These are phyloP conservation scores for Beta macrorhiza DNA, from an alignment of 179 eudicot genomes.

Conservation along the genomic window DNA sequence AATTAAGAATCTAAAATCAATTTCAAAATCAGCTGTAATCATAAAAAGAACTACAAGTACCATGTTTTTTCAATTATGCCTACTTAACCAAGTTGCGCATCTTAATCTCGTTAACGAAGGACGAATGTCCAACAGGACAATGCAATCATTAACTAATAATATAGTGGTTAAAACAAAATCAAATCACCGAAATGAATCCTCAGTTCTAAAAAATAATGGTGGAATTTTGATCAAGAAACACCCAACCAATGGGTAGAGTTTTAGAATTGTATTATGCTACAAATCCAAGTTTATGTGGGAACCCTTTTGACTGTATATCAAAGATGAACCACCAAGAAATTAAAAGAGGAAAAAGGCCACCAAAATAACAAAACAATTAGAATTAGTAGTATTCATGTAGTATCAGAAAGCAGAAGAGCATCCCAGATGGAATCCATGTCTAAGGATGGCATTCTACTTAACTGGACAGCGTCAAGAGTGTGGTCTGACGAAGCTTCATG, in stretches of 20 bases:
- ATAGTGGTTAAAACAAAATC: background rate
- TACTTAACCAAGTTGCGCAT: too few relatives aligned
- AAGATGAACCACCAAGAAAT: constrained; percentile 16
- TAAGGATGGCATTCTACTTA: constrained; percentile 93
- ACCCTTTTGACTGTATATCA: background rate
- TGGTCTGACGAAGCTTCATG: constrained; percentile 38
- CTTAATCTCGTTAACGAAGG: background rate
- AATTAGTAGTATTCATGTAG: constrained; percentile 31
- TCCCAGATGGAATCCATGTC: constrained; percentile 96
- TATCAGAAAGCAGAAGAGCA: constrained; percentile 68
- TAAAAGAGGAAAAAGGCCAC: background rate
- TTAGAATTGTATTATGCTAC: constrained; percentile 13
- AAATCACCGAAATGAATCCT: background rate
- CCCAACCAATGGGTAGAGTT: background rate
- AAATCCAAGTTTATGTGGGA: background rate
- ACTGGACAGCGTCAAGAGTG: constrained; percentile 55
- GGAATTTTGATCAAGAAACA: background rate
- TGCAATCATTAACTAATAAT: background rate
- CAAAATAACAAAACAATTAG: background rate
- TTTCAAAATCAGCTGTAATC: too few relatives aligned
- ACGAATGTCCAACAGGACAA: background rate
- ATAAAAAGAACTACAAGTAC: too few relatives aligned
- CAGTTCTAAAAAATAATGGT: background rate
- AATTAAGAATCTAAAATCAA: too few relatives aligned
- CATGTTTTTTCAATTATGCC: too few relatives aligned